phyloP scores from a whole-genome alignment of 108 stramenopile species.

The Cylindrotheca fusiformis region DNA sequence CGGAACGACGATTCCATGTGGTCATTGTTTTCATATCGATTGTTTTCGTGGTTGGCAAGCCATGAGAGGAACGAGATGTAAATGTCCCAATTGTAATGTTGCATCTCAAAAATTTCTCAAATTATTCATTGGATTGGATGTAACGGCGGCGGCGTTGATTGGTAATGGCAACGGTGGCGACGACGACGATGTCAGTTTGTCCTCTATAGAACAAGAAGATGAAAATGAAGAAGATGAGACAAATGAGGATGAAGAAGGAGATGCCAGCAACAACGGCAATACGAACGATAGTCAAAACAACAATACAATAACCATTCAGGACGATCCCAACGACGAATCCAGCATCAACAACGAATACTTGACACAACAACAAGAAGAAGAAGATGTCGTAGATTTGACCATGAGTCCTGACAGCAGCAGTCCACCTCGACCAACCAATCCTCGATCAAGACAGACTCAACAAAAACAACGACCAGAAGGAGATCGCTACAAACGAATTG shows the following conservation, averaged over 20 bases:
- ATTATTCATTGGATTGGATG: conserved; percentile 6
- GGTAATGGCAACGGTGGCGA: not conserved
- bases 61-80: not conserved
- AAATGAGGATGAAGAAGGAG: not conserved
- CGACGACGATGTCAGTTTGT: conserved; percentile 12
- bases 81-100: conserved; percentile 24
- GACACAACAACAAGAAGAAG: not conserved
- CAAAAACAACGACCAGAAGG: not conserved
- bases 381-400: conserved; percentile 4
- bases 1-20: conserved; percentile 33
- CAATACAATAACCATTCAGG: not conserved
- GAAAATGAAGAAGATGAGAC: not conserved
- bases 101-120: conserved; percentile 1
- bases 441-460: not conserved
- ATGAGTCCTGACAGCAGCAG: not conserved
- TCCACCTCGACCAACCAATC: not conserved
- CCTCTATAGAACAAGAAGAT: conserved; percentile 1
- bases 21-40: conserved; percentile 33
- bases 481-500: not conserved
- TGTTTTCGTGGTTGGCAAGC: conserved; percentile 29
- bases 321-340: not conserved
- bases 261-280: not conserved
- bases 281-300: not conserved
- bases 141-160: not conserved
- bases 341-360: not conserved